Conservation (phyloP, 2,329 filamentous ascomycete species). For the Venturia pyrina region DNA sequence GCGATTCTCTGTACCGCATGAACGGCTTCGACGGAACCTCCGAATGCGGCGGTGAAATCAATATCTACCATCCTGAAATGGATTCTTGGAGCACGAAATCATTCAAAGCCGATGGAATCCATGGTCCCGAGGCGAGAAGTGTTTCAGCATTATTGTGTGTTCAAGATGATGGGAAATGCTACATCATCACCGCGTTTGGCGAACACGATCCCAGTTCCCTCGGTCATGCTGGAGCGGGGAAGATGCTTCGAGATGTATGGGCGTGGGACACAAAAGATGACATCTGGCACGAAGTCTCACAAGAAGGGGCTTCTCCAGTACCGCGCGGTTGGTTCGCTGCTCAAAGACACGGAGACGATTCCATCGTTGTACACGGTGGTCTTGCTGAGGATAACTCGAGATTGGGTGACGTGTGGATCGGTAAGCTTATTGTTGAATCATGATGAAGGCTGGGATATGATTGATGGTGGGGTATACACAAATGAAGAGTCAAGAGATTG, state of each 20-base stretch:
- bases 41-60: conserved; percentile 62
- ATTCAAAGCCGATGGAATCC: conserved; percentile 29
- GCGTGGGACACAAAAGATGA: conserved; percentile 28
- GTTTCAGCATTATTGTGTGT: conserved; percentile 39
- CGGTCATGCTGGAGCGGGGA: conserved; percentile 45
- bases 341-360: conserved; percentile 28
- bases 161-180: conserved; percentile 23
- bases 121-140: conserved; percentile 40
- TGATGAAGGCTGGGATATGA: too few species aligned
- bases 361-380: conserved; percentile 40
- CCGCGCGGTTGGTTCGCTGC: conserved; percentile 46
- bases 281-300: conserved; percentile 26
- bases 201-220: conserved; percentile 43
- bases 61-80: conserved; percentile 41
- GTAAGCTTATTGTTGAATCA: neutral
- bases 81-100: conserved; percentile 32
- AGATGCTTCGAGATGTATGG: conserved; percentile 46
- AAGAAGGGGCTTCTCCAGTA: conserved; percentile 23
- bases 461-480: too few species aligned
- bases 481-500: too few species aligned
- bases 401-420: conserved; percentile 40
- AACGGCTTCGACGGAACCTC: conserved; percentile 36
- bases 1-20: conserved; percentile 25
- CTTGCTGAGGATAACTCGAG: conserved; percentile 43
- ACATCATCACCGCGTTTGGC: conserved; percentile 43